Percentiles rank a stretch among this genome's conserved stretches.
Conservation (phyloP, 2,329 filamentous ascomycete genomes). For the Botrytis squamosa region DNA sequence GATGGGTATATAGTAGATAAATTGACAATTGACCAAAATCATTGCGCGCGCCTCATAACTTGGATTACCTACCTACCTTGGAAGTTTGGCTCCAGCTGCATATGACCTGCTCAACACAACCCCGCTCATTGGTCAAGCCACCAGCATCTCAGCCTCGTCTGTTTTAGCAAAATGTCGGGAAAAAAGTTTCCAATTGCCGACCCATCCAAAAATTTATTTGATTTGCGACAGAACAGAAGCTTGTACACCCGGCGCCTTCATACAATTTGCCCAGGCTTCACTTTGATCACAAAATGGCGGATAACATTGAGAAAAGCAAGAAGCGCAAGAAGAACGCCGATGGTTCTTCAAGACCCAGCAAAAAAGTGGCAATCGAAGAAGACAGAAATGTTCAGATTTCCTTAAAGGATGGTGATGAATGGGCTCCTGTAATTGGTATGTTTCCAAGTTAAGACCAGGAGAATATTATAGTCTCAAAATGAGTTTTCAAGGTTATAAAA, state of each 20-base stretch:
- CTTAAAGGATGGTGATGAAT: slow-evolving; percentile 47
- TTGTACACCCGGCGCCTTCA: background rate
- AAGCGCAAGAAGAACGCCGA: slow-evolving; percentile 55
- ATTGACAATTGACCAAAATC: too few species aligned
- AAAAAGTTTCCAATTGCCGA: slow-evolving; percentile 23
- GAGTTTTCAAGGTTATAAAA: background rate
- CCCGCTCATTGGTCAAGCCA: background rate
- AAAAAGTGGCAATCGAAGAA: slow-evolving; percentile 51
- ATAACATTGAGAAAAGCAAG: slow-evolving; percentile 34
- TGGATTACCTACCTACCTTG: too few species aligned
- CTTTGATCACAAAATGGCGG: slow-evolving; percentile 31
- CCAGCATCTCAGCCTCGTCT: background rate
- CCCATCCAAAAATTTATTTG: slow-evolving; percentile 17
- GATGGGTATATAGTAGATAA: too few species aligned
- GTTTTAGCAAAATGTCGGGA: slow-evolving; percentile 19
- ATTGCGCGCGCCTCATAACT: background rate
- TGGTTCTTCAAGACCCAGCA: slow-evolving; percentile 45
- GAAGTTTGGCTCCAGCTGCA: background rate
- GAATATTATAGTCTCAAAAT: background rate
- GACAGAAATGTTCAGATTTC: slow-evolving; percentile 46
- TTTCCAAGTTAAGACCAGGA: background rate
- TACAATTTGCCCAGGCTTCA: background rate
- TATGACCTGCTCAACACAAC: background rate
- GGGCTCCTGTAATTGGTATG: slow-evolving; percentile 55
- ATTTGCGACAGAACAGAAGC: slow-evolving; percentile 10